A percentile compares a stretch with the other conserved stretches of the same genome.
Evolutionary conservation across 495 filamentous ascomycete species (phyloP).

Genomic region (Neurospora tetraspora): DNA sequence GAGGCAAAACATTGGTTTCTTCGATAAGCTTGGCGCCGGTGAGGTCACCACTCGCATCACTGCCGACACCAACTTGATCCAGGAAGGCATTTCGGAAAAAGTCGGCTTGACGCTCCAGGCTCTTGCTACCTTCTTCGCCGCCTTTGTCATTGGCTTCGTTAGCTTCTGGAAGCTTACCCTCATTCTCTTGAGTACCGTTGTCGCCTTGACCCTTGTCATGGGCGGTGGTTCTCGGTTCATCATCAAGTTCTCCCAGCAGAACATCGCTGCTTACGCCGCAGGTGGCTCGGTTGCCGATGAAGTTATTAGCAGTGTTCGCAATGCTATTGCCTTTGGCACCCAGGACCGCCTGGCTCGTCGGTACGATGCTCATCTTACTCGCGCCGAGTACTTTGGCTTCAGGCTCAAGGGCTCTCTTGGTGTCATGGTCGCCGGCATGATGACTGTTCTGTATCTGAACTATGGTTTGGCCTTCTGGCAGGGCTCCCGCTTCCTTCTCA

Average conservation of each 20-base stretch:
- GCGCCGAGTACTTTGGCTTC: constrained; percentile 67
- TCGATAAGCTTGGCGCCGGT: constrained; percentile 83
- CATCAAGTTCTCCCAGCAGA: constrained; percentile 65
- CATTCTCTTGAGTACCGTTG: constrained; percentile 68
- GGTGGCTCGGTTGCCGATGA: constrained; percentile 91
- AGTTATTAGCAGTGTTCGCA: constrained; percentile 86
- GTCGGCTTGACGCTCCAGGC: constrained; percentile 66
- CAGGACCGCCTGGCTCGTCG: constrained; percentile 78
- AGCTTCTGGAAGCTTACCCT: constrained; percentile 78
- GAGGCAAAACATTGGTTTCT: constrained; percentile 86
- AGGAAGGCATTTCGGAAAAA: constrained; percentile 84
- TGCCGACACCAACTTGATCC: constrained; percentile 78
- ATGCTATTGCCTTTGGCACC: constrained; percentile 86
- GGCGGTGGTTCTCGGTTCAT: constrained; percentile 62
- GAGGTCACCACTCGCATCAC: constrained; percentile 92
- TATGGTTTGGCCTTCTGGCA: constrained; percentile 95
- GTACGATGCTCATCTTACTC: constrained; percentile 64
- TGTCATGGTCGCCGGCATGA: constrained; percentile 73
- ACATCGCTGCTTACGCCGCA: constrained; percentile 66
- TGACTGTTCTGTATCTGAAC: constrained; percentile 74
- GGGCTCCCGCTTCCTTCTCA: constrained; percentile 69
- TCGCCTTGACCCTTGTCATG: constrained; percentile 67
- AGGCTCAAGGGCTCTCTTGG: constrained; percentile 61
- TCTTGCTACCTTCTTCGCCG: constrained; percentile 69
- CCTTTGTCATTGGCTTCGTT: constrained; percentile 81